Base-by-base conservation (phyloP, 108 stramenopile genomes). In the Cyclotella baltica region DNA sequence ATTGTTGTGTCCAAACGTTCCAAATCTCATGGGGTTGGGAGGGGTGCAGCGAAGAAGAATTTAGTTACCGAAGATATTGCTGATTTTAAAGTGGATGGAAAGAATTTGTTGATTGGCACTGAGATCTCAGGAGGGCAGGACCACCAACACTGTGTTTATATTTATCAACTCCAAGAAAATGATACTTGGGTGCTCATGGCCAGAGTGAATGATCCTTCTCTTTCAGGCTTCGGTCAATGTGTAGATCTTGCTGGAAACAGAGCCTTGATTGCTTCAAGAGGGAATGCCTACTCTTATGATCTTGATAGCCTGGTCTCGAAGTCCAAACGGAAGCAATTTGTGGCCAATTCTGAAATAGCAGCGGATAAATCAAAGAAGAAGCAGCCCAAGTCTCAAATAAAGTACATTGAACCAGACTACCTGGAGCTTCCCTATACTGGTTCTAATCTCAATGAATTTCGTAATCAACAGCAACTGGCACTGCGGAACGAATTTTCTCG, bases 51-150 rank as follows among this genome's bases (percentile, higher is more conserved):
- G 33, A 34, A 37, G 0, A 22, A 11, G 48, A 43, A 11, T n/a
- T 15, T 15, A 22, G 38, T 40, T 2, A 70, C 70, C 4, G 70
- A 70, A 40, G 67, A 80, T 28, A 73, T 80, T 30, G 40, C 71
- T 0, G 63, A 73, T 51, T 67, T 80, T 48, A 34, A 51, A 16
- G 65, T 80, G 13, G 72, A 73, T 67, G 69, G 52, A 48, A 67
- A 79, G 11, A 67, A 66, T 33, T 51, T 79, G 36, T 67, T 79
- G n/a, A 34, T 79, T 31, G 78, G 78, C 36, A 79, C 78, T 16
- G 23, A 38, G 1, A 48, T 56, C n/a, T 57, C 53, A 29, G 56
- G 4, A n/a, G 56, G 70, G 3, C 50, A 52, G 9, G 30, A 67
- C 31, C 52, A 52, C 63, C 63, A 43, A 70, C 70, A 79, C 29